Evolutionary conservation across 2,329 filamentous ascomycete species (phyloP), one percentile per base, ranked within the genome.

Genomic region (Alternaria novae-zelandiae): DNA sequence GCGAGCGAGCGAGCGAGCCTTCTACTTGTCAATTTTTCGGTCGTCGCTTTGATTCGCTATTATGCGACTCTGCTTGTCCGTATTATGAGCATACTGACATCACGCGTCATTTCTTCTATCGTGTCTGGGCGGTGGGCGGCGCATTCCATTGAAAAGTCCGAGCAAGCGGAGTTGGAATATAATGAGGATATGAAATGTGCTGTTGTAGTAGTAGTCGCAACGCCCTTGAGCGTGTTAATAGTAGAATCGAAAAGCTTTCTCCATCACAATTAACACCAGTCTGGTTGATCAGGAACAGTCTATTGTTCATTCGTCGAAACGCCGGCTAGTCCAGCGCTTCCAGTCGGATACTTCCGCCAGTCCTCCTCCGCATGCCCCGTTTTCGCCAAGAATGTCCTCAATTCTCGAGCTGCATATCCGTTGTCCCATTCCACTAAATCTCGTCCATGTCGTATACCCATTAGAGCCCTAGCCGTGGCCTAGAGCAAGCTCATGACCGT

Each of bases 301-400:
- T 76, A 76, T 67, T 70, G 63, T 69, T 71, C 70, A 68, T 71
- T 74, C 68, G 64, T 70, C 57, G 68, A 70, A 69, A 69, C 71
- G 70, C 75, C 71, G 69, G 76, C 76, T 78, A 78, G 43, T 73
- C 76, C 71, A 67, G 73, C 74, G 70, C 63, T 67, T 65, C 70
- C 65, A 57, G 61, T 68, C 61, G 63, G 61, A 71, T 68, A 68
- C 54, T 50, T 68, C 72, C 64, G 64, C 63, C 65, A 61, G 64
- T 71, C 69, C 54, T 68, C 60, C 65, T 65, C 65, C 55, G 70
- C 61, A 67, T 65, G 59, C 57, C 54, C 64, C 65, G 56, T 73
- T 73, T 72, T 73, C 67, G 65, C 70, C 73, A 71, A 70, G 59
- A 71, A 75, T 73, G 68, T 69, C 66, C 68, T 59, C 68, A 69